Conservation (phyloP, 1,139 yeast genomes). For the Scheffersomyces segobiensis region DNA sequence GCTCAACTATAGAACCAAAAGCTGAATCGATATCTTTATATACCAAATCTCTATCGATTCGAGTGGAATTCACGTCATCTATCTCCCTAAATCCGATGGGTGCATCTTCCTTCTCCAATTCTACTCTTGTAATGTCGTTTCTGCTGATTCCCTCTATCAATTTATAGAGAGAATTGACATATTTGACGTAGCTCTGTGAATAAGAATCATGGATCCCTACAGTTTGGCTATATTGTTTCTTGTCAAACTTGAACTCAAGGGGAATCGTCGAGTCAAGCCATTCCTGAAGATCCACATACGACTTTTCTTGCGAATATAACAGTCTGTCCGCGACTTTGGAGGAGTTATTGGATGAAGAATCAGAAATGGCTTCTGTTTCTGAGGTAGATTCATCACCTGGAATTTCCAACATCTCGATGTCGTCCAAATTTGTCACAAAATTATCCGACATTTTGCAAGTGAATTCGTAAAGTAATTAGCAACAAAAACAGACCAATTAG, state of each 20-base stretch:
- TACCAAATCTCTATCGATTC: constrained; percentile 7
- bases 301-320: constrained; percentile 12
- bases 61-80: constrained; percentile 7
- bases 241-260: constrained; percentile 35
- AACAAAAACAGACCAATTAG: background rate
- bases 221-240: constrained; percentile 26
- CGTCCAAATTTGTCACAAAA: constrained; percentile 27
- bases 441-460: background rate
- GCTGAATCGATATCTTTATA: constrained; percentile 25
- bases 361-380: constrained; percentile 33
- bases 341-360: constrained; percentile 12
- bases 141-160: constrained; percentile 30
- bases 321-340: constrained; percentile 1
- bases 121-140: constrained; percentile 17
- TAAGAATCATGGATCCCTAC: constrained; percentile 16
- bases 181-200: constrained; percentile 23
- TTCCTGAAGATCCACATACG: constrained; percentile 31
- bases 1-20: constrained; percentile 27
- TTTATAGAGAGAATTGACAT: constrained; percentile 36
- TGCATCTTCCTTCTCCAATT: constrained; percentile 23
- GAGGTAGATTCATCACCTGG: constrained; percentile 38
- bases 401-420: constrained; percentile 49
- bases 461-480: background rate
- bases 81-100: constrained; percentile 33
- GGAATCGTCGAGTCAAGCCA: constrained; percentile 34